Evolutionary conservation across 306 rosid genomes (phyloP).

Genomic region (Phaseolus lunatus): DNA sequence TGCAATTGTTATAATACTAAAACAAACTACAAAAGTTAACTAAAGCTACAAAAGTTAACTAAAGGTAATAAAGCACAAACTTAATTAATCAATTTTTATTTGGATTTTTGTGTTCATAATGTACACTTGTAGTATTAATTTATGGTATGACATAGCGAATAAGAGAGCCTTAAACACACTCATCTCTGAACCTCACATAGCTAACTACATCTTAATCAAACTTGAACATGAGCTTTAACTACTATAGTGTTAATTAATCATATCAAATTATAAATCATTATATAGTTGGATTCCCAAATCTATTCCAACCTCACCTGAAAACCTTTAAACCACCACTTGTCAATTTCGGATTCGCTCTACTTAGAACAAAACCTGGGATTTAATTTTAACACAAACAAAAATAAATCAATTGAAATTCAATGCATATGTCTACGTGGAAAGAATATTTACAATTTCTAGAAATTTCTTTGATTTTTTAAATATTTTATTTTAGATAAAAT

Average conservation of each 20-base stretch:
- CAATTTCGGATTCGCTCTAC: not conserved
- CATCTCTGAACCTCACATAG: conserved; percentile 6
- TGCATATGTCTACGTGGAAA: no score
- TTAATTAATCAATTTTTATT: not conserved
- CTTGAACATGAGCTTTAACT: conserved; percentile 6
- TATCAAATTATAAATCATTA: no score
- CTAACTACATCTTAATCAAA: not conserved
- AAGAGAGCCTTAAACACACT: conserved; percentile 23
- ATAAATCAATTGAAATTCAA: no score
- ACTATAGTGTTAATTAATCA: not conserved
- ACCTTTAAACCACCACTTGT: conserved; percentile 8
- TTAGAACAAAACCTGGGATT: no score
- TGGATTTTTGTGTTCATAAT: not conserved
- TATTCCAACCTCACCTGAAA: conserved; percentile 22
- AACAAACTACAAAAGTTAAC: not conserved
- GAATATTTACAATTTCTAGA: no score
- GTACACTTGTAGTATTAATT: conserved; percentile 12
- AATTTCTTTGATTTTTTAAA: no score
- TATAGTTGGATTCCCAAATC: conserved; percentile 18
- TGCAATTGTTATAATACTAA: not conserved
- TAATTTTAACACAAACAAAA: no score
- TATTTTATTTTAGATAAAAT: no score
- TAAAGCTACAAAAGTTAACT: not conserved
- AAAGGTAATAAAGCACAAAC: conserved; percentile 29
- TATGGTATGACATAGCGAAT: conserved; percentile 8